Evolutionary conservation across 352 stramenopile species (phyloP).

Genomic region (Aphanomyces cochlioides): DNA sequence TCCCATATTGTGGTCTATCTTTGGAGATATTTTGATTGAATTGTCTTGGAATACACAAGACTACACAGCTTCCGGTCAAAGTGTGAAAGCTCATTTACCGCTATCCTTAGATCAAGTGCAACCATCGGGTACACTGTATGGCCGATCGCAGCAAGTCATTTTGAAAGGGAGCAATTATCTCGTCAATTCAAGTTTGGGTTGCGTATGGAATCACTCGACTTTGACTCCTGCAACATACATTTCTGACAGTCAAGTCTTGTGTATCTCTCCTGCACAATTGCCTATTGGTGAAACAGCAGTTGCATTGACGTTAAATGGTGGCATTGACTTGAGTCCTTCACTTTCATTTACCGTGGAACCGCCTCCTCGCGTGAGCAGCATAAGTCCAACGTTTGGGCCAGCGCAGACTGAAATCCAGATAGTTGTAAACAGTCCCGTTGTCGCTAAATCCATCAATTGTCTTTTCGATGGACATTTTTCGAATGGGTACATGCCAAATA

Average conservation of each 20-base stretch:
- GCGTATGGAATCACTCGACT: constrained; percentile 14
- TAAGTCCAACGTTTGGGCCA: neutral
- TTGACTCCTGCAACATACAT: constrained; percentile 6
- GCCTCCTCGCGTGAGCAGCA: neutral
- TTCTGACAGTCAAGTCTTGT: constrained; percentile 20
- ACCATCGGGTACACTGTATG: neutral
- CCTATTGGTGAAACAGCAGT: neutral
- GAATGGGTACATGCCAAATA: neutral
- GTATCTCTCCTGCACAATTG: neutral
- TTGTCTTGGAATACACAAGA: constrained; percentile 25
- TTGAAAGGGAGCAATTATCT: constrained; percentile 1
- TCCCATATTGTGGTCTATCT: constrained; percentile 18
- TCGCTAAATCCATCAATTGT: neutral
- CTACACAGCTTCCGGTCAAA: constrained; percentile 31
- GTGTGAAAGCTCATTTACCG: constrained; percentile 18
- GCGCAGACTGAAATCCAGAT: neutral
- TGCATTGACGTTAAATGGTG: constrained; percentile 21
- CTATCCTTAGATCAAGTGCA: constrained; percentile 3
- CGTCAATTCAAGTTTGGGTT: neutral
- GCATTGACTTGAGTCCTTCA: neutral
- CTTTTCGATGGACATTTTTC: neutral
- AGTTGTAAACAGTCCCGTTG: neutral
- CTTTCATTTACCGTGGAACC: neutral
- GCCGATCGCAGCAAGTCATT: neutral
- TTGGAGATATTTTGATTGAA: neutral